Conservation (phyloP, 2,329 filamentous ascomycete species). For the Coniochaeta sp. region DNA sequence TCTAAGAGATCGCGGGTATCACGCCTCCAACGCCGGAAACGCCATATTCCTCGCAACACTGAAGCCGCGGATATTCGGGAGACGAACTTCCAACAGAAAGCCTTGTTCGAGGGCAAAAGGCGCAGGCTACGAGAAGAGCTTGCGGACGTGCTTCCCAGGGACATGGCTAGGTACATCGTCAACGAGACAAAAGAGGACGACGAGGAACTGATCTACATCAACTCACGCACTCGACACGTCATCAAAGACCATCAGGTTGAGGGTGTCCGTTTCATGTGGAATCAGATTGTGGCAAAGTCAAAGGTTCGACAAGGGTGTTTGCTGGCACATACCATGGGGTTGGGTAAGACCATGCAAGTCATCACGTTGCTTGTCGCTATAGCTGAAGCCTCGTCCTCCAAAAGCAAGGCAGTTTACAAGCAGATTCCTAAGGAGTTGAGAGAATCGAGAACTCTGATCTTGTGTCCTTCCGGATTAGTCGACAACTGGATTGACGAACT, state of each 20-base stretch:
- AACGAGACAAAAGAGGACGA: slow-evolving; percentile 58
- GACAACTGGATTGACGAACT: slow-evolving; percentile 83
- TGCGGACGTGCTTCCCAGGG: slow-evolving; percentile 32
- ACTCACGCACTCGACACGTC: slow-evolving; percentile 51
- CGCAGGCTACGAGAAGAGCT: slow-evolving; percentile 37
- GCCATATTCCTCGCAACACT: slow-evolving; percentile 40
- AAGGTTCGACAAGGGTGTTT: slow-evolving; percentile 65
- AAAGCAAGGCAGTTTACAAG: slow-evolving; percentile 43
- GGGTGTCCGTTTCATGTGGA: slow-evolving; percentile 85
- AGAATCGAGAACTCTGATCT: slow-evolving; percentile 57
- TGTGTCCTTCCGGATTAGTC: slow-evolving; percentile 69
- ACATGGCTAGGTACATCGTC: slow-evolving; percentile 50
- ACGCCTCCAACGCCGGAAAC: slow-evolving; percentile 16
- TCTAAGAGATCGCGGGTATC: slow-evolving; percentile 24
- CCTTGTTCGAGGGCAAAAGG: slow-evolving; percentile 46
- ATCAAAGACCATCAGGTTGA: slow-evolving; percentile 78
- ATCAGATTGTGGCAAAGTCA: slow-evolving; percentile 58
- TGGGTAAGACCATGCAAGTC: slow-evolving; percentile 89
- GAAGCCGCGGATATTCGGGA: slow-evolving; percentile 46
- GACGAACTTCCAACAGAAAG: slow-evolving; percentile 43
- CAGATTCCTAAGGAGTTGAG: slow-evolving; percentile 65
- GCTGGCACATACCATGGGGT: slow-evolving; percentile 82
- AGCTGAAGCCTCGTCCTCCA: slow-evolving; percentile 55
- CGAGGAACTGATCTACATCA: slow-evolving; percentile 56
- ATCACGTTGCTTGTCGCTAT: slow-evolving; percentile 77